Base-by-base conservation (phyloP, 192 early-diverging fungal species). In the Nowakowskiella sp. region DNA sequence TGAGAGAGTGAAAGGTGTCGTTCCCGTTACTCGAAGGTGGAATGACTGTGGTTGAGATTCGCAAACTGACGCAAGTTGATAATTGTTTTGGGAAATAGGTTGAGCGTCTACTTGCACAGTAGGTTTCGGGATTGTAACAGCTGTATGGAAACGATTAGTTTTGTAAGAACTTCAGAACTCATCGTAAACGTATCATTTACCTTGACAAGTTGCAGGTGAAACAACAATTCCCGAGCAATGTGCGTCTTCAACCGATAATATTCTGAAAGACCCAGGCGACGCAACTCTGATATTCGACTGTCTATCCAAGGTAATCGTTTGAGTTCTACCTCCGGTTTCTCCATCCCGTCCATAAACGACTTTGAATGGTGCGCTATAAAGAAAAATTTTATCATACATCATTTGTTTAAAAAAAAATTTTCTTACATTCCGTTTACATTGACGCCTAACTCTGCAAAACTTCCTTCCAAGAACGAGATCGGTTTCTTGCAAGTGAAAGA, bases 401-500 rank as follows among this genome's bases (percentile, higher is more conserved):
- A n/a, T n/a, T n/a, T n/a, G n/a, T n/a, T n/a, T n/a, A n/a, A n/a
- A n/a, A n/a, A n/a, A 7, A 9, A 0, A 16, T 28, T 34, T 47
- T 16, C 53, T 6, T 10, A 69, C 61, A 54, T 56, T 24, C 74
- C 74, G 36, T 52, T 57, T 3, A 74, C 45, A 8, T 28, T 8
- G 26, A 75, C 32, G 5, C 60, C 62, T 3, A 72, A 9, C 9
- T 21, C 2, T 8, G 61, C 53, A 0, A 31, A 22, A 22, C 32
- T 45, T 16, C 66, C 66, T 36, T 72, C 72, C 26, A 77, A 52
- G 25, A 68, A 29, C 6, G 6, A 23, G 29, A 77, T 29, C 7
- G 65, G 56, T 26, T 42, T 58, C 4, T 51, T 60, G 46, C 60
- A 67, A n/a, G 44, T 51, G 48, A 77, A 77, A 25, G 53, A 43